Evolutionary conservation across 2,329 filamentous ascomycete genomes (phyloP).

Genomic region (Trichoderma guizhouense): DNA sequence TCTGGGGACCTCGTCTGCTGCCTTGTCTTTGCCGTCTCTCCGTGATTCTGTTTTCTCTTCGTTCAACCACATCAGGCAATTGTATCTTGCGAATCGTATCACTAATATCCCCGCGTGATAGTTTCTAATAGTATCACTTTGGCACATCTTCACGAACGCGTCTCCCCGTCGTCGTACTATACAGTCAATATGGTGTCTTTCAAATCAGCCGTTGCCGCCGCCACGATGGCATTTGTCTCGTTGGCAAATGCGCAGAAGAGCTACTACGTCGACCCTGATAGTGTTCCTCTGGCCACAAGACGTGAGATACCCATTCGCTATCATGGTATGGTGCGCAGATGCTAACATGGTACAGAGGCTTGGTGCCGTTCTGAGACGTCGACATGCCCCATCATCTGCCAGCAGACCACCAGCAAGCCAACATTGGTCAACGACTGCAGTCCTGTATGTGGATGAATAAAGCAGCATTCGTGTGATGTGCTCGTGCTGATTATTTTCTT

Average conservation of each 20-base stretch:
- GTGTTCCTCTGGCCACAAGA: constrained; percentile 51
- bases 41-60: not conserved
- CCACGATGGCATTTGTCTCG: constrained; percentile 51
- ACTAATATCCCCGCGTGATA: not conserved
- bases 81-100: not conserved
- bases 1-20: not conserved
- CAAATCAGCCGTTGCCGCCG: constrained; percentile 51
- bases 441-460: constrained; percentile 44
- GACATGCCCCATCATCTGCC: constrained; percentile 70
- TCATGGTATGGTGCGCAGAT: not conserved
- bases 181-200: constrained; percentile 51
- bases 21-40: not conserved
- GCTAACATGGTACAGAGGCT: constrained; percentile 39
- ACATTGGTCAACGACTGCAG: constrained; percentile 65
- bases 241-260: constrained; percentile 48
- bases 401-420: constrained; percentile 52
- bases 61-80: not conserved
- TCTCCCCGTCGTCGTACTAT: not conserved
- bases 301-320: constrained; percentile 39
- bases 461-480: not conserved
- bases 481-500: not conserved
- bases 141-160: not conserved
- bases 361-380: constrained; percentile 66
- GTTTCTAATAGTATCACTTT: not conserved
- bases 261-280: constrained; percentile 60